Conservation (phyloP, 305 asterid genomes). For the Solanum hybrid region DNA sequence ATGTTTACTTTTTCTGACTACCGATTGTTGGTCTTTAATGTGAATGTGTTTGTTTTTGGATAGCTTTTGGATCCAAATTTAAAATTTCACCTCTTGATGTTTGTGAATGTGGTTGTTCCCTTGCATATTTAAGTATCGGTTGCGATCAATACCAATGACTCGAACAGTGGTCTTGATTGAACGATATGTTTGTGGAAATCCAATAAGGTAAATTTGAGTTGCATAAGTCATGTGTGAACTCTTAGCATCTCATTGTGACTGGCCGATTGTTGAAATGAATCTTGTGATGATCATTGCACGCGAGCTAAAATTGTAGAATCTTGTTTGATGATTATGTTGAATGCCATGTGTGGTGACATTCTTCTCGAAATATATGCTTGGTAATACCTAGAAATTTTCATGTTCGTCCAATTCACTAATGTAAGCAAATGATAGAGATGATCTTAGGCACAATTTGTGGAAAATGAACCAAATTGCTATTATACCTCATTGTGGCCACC, state of each 20-base stretch:
- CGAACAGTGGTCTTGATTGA: neutral
- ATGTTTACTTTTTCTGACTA: neutral
- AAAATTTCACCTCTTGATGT: neutral
- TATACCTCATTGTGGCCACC: neutral
- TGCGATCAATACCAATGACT: neutral
- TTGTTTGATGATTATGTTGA: too few relatives aligned
- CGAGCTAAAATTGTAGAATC: neutral
- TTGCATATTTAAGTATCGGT: neutral
- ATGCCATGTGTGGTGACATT: neutral
- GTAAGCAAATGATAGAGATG: neutral
- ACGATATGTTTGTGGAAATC: neutral
- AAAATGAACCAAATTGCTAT: neutral
- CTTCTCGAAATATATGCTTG: neutral
- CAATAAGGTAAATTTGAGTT: neutral
- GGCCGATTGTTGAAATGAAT: neutral
- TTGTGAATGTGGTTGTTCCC: neutral
- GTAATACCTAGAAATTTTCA: neutral
- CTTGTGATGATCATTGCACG: neutral
- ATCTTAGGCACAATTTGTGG: neutral
- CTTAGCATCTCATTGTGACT: neutral
- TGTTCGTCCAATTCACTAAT: neutral
- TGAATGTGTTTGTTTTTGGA: neutral
- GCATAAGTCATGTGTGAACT: neutral
- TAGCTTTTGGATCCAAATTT: neutral
- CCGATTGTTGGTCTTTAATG: neutral